These are phyloP conservation scores for Globisporangium canariense DNA, from an alignment of 352 stramenopile genomes.

Conservation along the genomic window DNA sequence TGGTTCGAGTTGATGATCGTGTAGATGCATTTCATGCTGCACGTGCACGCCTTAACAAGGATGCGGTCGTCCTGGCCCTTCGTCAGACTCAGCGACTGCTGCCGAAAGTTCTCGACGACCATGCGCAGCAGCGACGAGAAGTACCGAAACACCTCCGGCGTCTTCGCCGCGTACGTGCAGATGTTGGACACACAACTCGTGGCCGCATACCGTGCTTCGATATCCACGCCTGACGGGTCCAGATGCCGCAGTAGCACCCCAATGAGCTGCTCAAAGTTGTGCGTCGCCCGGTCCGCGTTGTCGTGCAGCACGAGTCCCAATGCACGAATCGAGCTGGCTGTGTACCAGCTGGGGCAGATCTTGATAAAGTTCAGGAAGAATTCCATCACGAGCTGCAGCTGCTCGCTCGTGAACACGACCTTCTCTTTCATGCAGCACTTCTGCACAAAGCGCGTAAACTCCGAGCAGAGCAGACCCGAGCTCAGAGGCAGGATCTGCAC, in stretches of 20 bases:
- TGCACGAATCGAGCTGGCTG: conserved; percentile 56
- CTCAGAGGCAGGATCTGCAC: conserved; percentile 59
- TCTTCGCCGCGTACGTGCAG: conserved; percentile 63
- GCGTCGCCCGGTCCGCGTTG: conserved; percentile 65
- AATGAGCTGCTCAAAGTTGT: conserved; percentile 67
- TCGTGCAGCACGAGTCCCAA: conserved; percentile 75
- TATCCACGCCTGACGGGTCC: conserved; percentile 74
- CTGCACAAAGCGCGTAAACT: conserved; percentile 75
- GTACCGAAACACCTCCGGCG: conserved; percentile 61
- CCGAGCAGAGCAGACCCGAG: conserved; percentile 71
- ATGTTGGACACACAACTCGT: conserved; percentile 86
- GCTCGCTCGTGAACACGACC: conserved; percentile 52
- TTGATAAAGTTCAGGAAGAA: conserved; percentile 82
- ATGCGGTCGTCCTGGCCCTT: conserved; percentile 71
- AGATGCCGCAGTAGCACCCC: conserved; percentile 66
- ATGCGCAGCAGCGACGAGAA: conserved; percentile 76
- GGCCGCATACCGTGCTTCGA: conserved; percentile 79
- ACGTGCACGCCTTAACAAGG: conserved; percentile 79
- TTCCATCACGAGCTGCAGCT: conserved; percentile 56
- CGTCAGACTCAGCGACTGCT: conserved; percentile 65
- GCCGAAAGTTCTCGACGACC: conserved; percentile 83
- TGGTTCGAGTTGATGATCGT: conserved; percentile 75
- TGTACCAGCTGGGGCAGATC: conserved; percentile 73
- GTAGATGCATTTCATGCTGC: conserved; percentile 86
- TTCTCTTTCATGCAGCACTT: conserved; percentile 77